These are phyloP conservation scores for Talaromyces sp. DNA, from an alignment of 2,329 filamentous ascomycete species.

Conservation along the genomic window DNA sequence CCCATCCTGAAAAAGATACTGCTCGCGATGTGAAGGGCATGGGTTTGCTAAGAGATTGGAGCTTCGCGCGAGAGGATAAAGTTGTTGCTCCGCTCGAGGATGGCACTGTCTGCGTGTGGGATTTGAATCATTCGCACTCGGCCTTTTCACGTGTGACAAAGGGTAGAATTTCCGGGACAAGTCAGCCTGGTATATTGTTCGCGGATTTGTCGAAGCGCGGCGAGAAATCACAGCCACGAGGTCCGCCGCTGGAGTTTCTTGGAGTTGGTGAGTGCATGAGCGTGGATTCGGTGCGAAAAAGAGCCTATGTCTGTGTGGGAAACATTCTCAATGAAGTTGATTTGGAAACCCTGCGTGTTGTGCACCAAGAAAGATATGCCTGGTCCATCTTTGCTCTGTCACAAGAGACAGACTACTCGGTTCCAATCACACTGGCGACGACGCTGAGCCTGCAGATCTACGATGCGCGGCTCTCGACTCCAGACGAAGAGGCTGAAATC, in stretches of 20 bases:
- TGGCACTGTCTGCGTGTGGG: slow-evolving; percentile 84
- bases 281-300: slow-evolving; percentile 62
- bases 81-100: slow-evolving; percentile 78
- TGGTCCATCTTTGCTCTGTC: slow-evolving; percentile 83
- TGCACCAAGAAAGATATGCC: slow-evolving; percentile 68
- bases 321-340: slow-evolving; percentile 78
- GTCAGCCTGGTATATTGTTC: slow-evolving; percentile 63
- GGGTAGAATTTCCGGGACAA: slow-evolving; percentile 59
- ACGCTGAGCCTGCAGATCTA: slow-evolving; percentile 76
- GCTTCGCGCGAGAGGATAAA: slow-evolving; percentile 50
- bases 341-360: slow-evolving; percentile 64
- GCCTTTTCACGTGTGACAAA: slow-evolving; percentile 37
- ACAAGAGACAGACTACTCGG: slow-evolving; percentile 55
- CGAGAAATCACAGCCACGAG: slow-evolving; percentile 22
- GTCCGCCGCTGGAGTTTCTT: slow-evolving; percentile 28
- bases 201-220: slow-evolving; percentile 63
- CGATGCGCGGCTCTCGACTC: slow-evolving; percentile 57
- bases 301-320: slow-evolving; percentile 76
- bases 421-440: slow-evolving; percentile 80
- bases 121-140: slow-evolving; percentile 50
- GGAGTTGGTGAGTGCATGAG: slow-evolving; percentile 76
- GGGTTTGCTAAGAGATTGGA: slow-evolving; percentile 58
- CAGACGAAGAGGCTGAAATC: slow-evolving; percentile 32
- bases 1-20: neutral
- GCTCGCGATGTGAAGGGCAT: slow-evolving; percentile 64